phyloP scores from a whole-genome alignment of 192 early-diverging fungal genomes.

The Geranomyces variabilis region DNA sequence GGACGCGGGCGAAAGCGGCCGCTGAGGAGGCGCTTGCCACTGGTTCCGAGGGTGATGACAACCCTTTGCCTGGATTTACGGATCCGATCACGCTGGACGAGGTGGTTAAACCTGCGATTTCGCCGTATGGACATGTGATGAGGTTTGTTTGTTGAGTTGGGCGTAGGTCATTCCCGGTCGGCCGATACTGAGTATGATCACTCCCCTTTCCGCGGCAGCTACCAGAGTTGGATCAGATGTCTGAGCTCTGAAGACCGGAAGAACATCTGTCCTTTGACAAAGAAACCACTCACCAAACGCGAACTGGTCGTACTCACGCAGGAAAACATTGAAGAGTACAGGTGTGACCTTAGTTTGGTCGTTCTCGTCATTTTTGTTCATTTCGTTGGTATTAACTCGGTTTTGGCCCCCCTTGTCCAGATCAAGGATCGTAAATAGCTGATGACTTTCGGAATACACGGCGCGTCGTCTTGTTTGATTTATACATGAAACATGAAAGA shows the following conservation, averaged over 20 bases:
- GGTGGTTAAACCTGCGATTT: slow-evolving; percentile 90
- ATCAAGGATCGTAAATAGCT: too few relatives aligned
- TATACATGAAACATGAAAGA: too few relatives aligned
- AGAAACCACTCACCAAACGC: slow-evolving; percentile 89
- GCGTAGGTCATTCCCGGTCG: neutral
- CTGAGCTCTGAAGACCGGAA: slow-evolving; percentile 76
- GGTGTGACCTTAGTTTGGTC: neutral
- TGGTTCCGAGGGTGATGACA: slow-evolving; percentile 53
- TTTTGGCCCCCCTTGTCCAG: too few relatives aligned
- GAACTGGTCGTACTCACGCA: slow-evolving; percentile 70
- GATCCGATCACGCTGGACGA: slow-evolving; percentile 94
- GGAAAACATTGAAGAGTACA: slow-evolving; percentile 50
- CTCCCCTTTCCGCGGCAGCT: slow-evolving; percentile 20
- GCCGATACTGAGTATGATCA: neutral
- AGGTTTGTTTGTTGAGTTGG: slow-evolving; percentile 29
- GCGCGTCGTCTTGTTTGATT: too few relatives aligned
- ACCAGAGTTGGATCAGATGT: slow-evolving; percentile 65
- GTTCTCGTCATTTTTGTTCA: neutral
- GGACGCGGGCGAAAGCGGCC: slow-evolving; percentile 54
- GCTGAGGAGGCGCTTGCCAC: slow-evolving; percentile 45
- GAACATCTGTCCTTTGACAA: slow-evolving; percentile 93
- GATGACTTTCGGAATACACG: too few relatives aligned
- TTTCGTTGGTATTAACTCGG: too few relatives aligned
- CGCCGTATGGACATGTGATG: slow-evolving; percentile 78
- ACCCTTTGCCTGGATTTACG: slow-evolving; percentile 88